Conservation (phyloP, 2,329 filamentous ascomycete species). For the Colletotrichum lupini region DNA sequence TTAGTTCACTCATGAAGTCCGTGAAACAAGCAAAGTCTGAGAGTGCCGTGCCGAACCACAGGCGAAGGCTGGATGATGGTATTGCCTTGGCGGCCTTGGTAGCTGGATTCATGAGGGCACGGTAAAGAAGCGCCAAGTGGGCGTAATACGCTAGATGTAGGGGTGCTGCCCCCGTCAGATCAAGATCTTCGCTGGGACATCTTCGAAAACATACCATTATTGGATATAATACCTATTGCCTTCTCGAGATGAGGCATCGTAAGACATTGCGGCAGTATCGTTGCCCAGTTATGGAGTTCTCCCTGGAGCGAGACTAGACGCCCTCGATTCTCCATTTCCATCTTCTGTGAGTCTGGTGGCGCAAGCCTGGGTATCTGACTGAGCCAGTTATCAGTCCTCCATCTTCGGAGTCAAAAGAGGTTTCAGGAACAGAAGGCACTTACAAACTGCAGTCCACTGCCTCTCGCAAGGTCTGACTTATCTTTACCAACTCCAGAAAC, state of each 20-base stretch:
- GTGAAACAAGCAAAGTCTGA: constrained; percentile 50
- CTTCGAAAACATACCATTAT: constrained; percentile 34
- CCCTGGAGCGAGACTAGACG: constrained; percentile 41
- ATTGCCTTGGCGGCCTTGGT: constrained; percentile 52
- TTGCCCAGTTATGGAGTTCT: constrained; percentile 49
- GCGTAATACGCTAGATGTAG: constrained; percentile 56
- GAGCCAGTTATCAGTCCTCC: constrained; percentile 25
- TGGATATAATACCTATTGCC: constrained; percentile 32
- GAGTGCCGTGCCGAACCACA: constrained; percentile 48
- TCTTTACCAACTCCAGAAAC: constrained; percentile 48
- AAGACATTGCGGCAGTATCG: constrained; percentile 49
- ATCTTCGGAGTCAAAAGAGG: not conserved
- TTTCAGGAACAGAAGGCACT: constrained; percentile 25
- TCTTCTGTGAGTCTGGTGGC: constrained; percentile 28
- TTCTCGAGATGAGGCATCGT: constrained; percentile 37
- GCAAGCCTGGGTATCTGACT: constrained; percentile 41
- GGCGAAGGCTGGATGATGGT: constrained; percentile 48
- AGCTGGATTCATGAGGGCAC: constrained; percentile 58
- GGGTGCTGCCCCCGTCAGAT: constrained; percentile 41
- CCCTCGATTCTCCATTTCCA: constrained; percentile 33
- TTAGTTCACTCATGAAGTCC: constrained; percentile 49
- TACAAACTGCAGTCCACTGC: constrained; percentile 49
- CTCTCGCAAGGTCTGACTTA: constrained; percentile 45
- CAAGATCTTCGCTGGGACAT: too few species aligned
- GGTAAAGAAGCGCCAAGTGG: constrained; percentile 52